Evolutionary conservation across 768 basidiomycete species (phyloP).

Genomic region (Aureoboletus auriporus): DNA sequence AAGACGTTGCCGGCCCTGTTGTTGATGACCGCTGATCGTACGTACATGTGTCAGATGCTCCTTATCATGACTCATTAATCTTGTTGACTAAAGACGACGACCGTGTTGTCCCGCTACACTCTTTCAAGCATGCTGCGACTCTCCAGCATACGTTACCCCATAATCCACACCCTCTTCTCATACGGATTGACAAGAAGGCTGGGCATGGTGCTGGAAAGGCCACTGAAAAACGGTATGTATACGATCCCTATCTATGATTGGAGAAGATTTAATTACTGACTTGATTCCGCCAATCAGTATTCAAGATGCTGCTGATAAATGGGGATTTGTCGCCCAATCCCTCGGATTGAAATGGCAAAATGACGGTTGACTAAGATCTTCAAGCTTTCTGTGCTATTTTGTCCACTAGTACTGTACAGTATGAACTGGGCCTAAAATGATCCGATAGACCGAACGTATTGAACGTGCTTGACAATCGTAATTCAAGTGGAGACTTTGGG

Average conservation of each 20-base stretch:
- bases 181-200: conserved; percentile 76
- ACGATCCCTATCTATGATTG: no score
- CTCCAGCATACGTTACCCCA: conserved; percentile 61
- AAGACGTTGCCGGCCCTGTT: conserved; percentile 64
- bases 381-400: neutral
- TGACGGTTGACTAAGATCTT: conserved; percentile 6
- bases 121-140: conserved; percentile 80
- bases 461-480: no score
- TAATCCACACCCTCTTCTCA: conserved; percentile 69
- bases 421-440: neutral
- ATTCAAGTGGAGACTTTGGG: conserved; percentile 9
- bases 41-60: conserved; percentile 24
- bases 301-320: conserved; percentile 72
- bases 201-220: conserved; percentile 81
- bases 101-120: conserved; percentile 83
- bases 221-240: conserved; percentile 56
- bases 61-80: conserved; percentile 2
- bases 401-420: neutral
- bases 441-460: neutral
- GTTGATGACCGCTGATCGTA: conserved; percentile 81
- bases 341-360: conserved; percentile 45
- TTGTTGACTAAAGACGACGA: conserved; percentile 57
- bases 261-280: no score
- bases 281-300: conserved; percentile 43
- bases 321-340: conserved; percentile 69